phyloP scores from a whole-genome alignment of 176 grass and related monocot species.

The Dactylis glomerata region DNA sequence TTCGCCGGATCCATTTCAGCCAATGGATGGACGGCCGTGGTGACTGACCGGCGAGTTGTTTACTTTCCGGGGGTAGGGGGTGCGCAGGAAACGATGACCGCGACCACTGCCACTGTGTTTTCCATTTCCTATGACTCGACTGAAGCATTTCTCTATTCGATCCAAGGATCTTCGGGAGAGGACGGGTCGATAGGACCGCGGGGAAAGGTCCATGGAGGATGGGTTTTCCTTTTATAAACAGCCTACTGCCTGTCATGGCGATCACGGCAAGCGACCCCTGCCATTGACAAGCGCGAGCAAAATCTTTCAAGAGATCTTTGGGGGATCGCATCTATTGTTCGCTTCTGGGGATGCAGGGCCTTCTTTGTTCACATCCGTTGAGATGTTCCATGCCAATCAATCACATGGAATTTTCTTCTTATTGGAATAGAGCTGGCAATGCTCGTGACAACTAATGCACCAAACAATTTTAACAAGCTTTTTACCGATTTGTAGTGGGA shows the following conservation, averaged over 20 bases:
- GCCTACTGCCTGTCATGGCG: neutral
- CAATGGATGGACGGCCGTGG: neutral
- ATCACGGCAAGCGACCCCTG: conserved; percentile 20
- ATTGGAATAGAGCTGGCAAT: too few relatives aligned
- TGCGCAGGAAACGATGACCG: neutral
- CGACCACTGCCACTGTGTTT: neutral
- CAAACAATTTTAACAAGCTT: too few relatives aligned
- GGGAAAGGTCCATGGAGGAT: neutral
- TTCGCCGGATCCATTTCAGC: conserved; percentile 21
- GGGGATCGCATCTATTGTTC: conserved; percentile 19
- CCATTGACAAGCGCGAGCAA: neutral
- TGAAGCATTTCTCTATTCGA: conserved; percentile 16
- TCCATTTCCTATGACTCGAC: neutral
- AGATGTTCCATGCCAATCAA: neutral
- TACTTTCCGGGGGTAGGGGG: neutral
- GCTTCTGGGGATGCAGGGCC: neutral
- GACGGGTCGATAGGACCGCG: neutral
- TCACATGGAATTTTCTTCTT: neutral
- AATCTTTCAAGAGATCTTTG: conserved; percentile 40
- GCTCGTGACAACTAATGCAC: too few relatives aligned
- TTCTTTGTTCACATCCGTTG: neutral
- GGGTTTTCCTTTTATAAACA: neutral
- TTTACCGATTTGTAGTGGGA: too few relatives aligned
- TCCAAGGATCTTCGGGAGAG: neutral
- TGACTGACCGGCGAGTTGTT: neutral